phyloP scores from a whole-genome alignment of 106 monocot genomes.

The Apostasia shenzhenica region DNA sequence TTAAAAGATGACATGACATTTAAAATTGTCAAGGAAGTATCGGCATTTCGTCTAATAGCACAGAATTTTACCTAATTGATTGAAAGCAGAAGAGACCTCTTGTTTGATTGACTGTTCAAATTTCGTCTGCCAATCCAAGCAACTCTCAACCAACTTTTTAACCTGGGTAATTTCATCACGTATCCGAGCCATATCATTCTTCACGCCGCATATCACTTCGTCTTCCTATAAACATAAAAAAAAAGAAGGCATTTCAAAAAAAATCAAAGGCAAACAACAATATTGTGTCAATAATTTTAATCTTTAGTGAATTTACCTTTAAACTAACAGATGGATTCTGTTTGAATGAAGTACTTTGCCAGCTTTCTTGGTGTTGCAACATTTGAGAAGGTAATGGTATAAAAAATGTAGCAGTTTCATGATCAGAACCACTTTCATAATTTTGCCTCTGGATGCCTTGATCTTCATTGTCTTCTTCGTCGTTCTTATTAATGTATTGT shows the following conservation, averaged over 20 bases:
- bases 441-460: slow-evolving; percentile 19
- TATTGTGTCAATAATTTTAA: background rate
- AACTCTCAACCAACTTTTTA: slow-evolving; percentile 48
- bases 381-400: slow-evolving; percentile 15
- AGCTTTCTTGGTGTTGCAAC: slow-evolving; percentile 13
- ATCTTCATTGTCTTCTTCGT: slow-evolving; percentile 18
- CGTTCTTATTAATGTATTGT: slow-evolving; percentile 9
- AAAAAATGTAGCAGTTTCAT: slow-evolving; percentile 24
- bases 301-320: slow-evolving; percentile 18
- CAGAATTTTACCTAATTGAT: slow-evolving; percentile 30
- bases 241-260: background rate
- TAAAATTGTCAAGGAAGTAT: background rate
- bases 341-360: slow-evolving; percentile 23
- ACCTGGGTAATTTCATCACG: slow-evolving; percentile 51
- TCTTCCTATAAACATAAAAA: slow-evolving; percentile 20
- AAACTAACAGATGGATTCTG: slow-evolving; percentile 19
- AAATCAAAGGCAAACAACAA: background rate
- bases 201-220: slow-evolving; percentile 35
- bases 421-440: slow-evolving; percentile 24
- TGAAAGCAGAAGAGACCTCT: slow-evolving; percentile 34
- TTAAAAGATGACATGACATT: too few species aligned
- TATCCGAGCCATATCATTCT: slow-evolving; percentile 39
- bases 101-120: slow-evolving; percentile 48
- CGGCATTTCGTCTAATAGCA: background rate
- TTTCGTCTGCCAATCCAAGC: slow-evolving; percentile 51